A percentile compares a stretch with the other conserved stretches of the same genome.
Evolutionary conservation across 306 rosid species (phyloP).

Genomic region (Canavalia gladiata): DNA sequence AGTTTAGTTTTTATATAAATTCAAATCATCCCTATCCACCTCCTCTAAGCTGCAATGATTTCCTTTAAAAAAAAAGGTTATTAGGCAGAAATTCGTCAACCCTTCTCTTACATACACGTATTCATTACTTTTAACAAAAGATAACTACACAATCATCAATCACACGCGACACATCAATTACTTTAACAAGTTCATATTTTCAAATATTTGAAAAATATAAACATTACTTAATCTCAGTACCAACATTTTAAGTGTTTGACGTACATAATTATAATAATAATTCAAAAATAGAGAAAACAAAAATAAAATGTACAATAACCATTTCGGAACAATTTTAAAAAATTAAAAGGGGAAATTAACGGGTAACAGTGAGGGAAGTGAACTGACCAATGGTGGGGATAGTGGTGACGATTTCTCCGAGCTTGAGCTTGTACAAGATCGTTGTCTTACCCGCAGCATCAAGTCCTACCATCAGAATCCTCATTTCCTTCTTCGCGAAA

Average conservation of each 20-base stretch:
- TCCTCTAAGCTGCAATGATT: not conserved
- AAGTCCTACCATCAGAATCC: conserved; percentile 98
- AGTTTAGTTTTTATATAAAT: no score
- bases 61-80: not conserved
- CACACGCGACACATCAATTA: not conserved
- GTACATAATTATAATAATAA: not conserved
- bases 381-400: conserved; percentile 90
- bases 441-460: conserved; percentile 99
- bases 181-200: not conserved
- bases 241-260: not conserved
- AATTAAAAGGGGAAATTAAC: not conserved
- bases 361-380: not conserved
- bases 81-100: not conserved
- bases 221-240: not conserved
- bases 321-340: not conserved
- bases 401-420: conserved; percentile 95
- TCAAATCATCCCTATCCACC: not conserved
- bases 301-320: not conserved
- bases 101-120: not conserved
- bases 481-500: conserved; percentile 94
- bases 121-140: not conserved
- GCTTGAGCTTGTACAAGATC: conserved; percentile 93
- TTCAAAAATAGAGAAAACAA: not conserved
- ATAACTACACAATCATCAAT: not conserved
- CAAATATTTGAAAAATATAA: not conserved